Conservation (phyloP, 768 basidiomycete species). For the Tulasnella sp. region DNA sequence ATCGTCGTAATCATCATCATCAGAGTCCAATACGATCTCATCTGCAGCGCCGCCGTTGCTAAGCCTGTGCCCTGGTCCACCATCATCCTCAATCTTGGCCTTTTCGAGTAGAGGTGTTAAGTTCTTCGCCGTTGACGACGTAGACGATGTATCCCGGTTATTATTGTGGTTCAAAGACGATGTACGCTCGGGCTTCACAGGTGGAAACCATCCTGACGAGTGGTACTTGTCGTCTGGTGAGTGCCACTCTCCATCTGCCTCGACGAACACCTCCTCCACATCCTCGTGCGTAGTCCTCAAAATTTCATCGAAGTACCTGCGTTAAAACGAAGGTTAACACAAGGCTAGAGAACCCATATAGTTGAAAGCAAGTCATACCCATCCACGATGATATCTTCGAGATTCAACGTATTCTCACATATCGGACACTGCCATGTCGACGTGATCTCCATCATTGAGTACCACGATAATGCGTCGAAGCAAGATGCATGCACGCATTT, state of each 20-base stretch:
- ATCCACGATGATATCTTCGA: slow-evolving; percentile 81
- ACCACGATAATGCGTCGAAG: slow-evolving; percentile 93
- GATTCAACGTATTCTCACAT: slow-evolving; percentile 68
- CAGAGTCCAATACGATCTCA: slow-evolving; percentile 61
- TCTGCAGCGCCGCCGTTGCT: slow-evolving; percentile 36
- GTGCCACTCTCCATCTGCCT: slow-evolving; percentile 95
- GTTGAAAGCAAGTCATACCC: no score
- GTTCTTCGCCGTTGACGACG: neutral
- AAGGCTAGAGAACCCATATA: no score
- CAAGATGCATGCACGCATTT: slow-evolving; percentile 86
- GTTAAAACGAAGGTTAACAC: no score
- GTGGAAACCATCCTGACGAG: slow-evolving; percentile 52
- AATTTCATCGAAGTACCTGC: slow-evolving; percentile 81
- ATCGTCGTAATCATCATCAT: slow-evolving; percentile 56
- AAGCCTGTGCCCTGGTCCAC: neutral
- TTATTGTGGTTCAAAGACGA: neutral
- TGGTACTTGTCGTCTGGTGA: slow-evolving; percentile 78
- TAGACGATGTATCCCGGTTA: neutral
- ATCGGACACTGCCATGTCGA: slow-evolving; percentile 94
- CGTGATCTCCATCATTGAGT: slow-evolving; percentile 89
- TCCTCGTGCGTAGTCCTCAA: slow-evolving; percentile 62
- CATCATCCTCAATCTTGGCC: neutral
- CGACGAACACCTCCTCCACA: slow-evolving; percentile 87
- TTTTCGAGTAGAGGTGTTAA: neutral
- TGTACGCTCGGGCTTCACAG: neutral